Conservation (phyloP, 2,329 filamentous ascomycete genomes). For the Penicillium sp. region DNA sequence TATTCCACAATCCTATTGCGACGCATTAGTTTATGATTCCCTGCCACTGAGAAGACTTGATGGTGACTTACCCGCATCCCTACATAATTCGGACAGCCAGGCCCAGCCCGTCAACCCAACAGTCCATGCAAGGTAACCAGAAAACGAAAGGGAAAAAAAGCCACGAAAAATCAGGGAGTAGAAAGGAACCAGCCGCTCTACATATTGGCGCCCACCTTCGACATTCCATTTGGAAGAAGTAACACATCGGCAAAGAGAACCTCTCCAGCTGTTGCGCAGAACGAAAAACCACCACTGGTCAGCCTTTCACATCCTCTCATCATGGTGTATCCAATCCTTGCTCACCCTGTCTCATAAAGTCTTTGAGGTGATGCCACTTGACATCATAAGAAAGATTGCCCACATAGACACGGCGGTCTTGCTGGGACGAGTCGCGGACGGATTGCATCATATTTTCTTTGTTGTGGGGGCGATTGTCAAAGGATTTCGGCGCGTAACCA, state of each 20-base stretch:
- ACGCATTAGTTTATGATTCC: constrained; percentile 16
- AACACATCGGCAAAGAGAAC: constrained; percentile 99
- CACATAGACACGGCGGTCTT: constrained; percentile 99
- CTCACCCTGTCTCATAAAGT: constrained; percentile 99
- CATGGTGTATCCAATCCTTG: constrained; percentile 23
- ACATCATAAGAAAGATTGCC: constrained; percentile 99
- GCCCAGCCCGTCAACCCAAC: constrained; percentile 99
- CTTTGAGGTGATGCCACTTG: constrained; percentile 99
- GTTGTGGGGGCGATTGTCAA: constrained; percentile 79
- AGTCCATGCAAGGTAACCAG: constrained; percentile 73
- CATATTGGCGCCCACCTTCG: constrained; percentile 98
- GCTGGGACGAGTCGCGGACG: constrained; percentile 91
- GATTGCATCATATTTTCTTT: constrained; percentile 97
- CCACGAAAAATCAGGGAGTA: constrained; percentile 65
- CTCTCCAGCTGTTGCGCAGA: constrained; percentile 76
- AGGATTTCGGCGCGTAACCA: constrained; percentile 72
- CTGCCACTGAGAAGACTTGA: background rate
- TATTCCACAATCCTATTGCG: constrained; percentile 96
- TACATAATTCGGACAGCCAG: constrained; percentile 87
- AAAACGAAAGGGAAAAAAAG: constrained; percentile 56
- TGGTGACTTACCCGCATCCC: constrained; percentile 93
- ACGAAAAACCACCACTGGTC: constrained; percentile 20
- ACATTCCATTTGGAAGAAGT: constrained; percentile 99
- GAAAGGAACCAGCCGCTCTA: constrained; percentile 83
- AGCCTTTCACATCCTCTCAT: constrained; percentile 24